phyloP scores from a whole-genome alignment of 2,329 filamentous ascomycete species.

The Cercospora nicotianae region DNA sequence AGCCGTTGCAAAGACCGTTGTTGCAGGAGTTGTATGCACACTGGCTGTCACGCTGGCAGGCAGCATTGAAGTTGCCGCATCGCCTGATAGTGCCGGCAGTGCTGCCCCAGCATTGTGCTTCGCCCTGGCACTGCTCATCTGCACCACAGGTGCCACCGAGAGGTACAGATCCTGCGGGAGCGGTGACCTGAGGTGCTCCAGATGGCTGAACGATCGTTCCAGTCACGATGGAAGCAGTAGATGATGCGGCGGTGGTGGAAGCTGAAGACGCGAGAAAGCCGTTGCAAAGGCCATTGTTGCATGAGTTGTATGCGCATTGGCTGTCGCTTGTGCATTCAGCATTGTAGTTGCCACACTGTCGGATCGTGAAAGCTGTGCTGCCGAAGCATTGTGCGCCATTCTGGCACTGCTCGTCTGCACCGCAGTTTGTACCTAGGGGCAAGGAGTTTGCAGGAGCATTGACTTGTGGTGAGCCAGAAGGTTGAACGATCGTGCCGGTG shows the following conservation, averaged over 20 bases:
- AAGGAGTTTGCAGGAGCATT: constrained; percentile 26
- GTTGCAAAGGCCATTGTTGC: constrained; percentile 20
- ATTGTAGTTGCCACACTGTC: constrained; percentile 32
- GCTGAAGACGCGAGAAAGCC: constrained; percentile 11
- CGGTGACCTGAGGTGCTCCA: constrained; percentile 21
- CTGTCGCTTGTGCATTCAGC: constrained; percentile 27
- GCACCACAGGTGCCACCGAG: constrained; percentile 27
- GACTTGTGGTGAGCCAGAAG: constrained; percentile 21
- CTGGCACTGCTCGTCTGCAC: constrained; percentile 24
- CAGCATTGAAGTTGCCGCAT: constrained; percentile 33
- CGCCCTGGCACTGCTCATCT: constrained; percentile 24
- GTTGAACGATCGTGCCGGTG: constrained; percentile 20
- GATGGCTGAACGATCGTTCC: constrained; percentile 21
- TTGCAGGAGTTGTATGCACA: constrained; percentile 34
- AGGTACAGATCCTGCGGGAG: constrained; percentile 24
- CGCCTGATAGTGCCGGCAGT: constrained; percentile 19
- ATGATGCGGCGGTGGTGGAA: constrained; percentile 7
- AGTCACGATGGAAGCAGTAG: constrained; percentile 14
- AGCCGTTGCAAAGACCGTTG: constrained; percentile 30
- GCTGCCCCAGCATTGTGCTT: constrained; percentile 27
- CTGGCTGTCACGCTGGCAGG: constrained; percentile 25
- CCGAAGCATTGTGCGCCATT: constrained; percentile 28
- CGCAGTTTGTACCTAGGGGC: constrained; percentile 26
- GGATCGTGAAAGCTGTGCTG: constrained; percentile 21
- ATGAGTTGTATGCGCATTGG: constrained; percentile 21